Evolutionary conservation across 371 early-diverging fungal species (phyloP).

Genomic region (Blakeslea trispora): DNA sequence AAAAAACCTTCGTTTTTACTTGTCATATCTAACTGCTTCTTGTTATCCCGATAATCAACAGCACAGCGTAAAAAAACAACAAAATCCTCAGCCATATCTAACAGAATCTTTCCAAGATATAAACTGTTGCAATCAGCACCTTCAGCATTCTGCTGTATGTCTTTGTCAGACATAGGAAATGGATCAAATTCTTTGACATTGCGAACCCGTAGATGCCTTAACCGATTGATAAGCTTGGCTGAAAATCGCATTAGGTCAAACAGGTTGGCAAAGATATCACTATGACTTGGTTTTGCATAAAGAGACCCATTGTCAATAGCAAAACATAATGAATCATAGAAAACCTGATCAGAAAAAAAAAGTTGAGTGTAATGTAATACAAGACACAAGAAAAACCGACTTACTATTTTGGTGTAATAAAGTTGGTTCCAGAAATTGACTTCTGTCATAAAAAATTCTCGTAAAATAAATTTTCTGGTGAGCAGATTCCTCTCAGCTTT

Average conservation of each 20-base stretch:
- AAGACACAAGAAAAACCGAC: constrained; percentile 2
- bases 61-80: constrained; percentile 42
- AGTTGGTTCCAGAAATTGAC: constrained; percentile 48
- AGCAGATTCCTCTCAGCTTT: constrained; percentile 20
- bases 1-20: constrained; percentile 25
- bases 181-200: background rate
- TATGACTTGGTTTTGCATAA: constrained; percentile 18
- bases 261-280: constrained; percentile 36
- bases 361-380: no score
- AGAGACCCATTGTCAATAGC: constrained; percentile 21
- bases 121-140: constrained; percentile 6
- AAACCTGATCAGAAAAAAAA: constrained; percentile 20
- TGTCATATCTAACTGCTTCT: constrained; percentile 19
- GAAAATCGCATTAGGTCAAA: constrained; percentile 41
- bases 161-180: background rate
- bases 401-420: constrained; percentile 43
- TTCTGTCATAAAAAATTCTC: constrained; percentile 48
- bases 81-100: constrained; percentile 30
- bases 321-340: constrained; percentile 31
- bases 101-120: background rate
- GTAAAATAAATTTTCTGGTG: constrained; percentile 40
- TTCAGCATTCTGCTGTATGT: no score
- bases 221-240: constrained; percentile 30
- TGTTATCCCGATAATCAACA: constrained; percentile 39
- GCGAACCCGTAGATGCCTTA: constrained; percentile 25